phyloP scores from a whole-genome alignment of 2,329 filamentous ascomycete genomes.

The Cadophora sp. region DNA sequence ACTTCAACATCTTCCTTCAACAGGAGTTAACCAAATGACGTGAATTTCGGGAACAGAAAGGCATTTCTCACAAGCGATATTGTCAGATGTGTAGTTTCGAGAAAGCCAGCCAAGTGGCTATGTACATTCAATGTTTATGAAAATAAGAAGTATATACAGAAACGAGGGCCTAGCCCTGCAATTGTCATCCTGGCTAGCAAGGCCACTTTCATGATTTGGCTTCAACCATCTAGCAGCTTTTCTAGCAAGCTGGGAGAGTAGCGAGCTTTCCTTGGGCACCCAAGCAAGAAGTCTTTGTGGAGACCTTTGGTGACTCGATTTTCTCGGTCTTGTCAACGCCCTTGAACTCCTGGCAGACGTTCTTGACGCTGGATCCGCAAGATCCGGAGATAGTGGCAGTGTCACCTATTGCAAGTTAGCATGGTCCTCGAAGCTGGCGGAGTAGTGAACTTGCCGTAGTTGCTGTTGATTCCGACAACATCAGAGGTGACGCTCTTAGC shows the following conservation, averaged over 20 bases:
- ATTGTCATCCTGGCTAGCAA: slow-evolving; percentile 3
- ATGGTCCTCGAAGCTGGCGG: slow-evolving; percentile 16
- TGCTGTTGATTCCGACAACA: slow-evolving; percentile 49
- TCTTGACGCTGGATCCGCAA: slow-evolving; percentile 31
- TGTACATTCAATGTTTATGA: slow-evolving; percentile 1
- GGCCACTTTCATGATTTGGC: not conserved
- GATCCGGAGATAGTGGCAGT: slow-evolving; percentile 42
- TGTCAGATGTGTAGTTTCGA: not conserved
- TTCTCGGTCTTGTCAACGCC: slow-evolving; percentile 31
- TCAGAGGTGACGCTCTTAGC: slow-evolving; percentile 43
- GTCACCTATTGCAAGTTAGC: slow-evolving; percentile 34
- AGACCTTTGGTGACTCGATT: slow-evolving; percentile 25
- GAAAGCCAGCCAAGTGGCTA: slow-evolving; percentile 7
- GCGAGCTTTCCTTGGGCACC: slow-evolving; percentile 24
- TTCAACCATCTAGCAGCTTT: too few relatives aligned
- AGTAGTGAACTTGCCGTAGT: slow-evolving; percentile 43
- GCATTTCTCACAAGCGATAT: too few relatives aligned
- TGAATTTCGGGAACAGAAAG: too few relatives aligned
- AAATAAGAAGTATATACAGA: slow-evolving; percentile 14
- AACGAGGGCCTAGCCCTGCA: not conserved
- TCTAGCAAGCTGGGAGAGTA: slow-evolving; percentile 28
- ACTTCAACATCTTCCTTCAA: too few relatives aligned
- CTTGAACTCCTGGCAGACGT: slow-evolving; percentile 37
- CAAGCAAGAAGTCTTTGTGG: slow-evolving; percentile 22
- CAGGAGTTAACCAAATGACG: too few relatives aligned